A percentile compares a stretch with the other conserved stretches of the same genome.
These are phyloP conservation scores for Microsporum audouinii DNA, from an alignment of 2,329 filamentous ascomycete species.

Conservation along the genomic window DNA sequence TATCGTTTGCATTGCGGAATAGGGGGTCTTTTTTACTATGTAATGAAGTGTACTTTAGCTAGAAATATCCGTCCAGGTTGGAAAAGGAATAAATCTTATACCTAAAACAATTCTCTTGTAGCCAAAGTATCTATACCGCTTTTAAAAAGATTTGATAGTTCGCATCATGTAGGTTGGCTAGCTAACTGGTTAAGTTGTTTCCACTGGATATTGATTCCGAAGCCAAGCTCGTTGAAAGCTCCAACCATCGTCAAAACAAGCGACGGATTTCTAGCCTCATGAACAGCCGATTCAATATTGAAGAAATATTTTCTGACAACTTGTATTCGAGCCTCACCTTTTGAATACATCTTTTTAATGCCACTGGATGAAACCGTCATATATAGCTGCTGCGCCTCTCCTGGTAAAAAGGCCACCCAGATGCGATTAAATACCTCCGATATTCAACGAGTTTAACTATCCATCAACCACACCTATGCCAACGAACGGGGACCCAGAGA, in stretches of 20 bases:
- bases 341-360: not conserved
- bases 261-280: not conserved
- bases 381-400: not conserved
- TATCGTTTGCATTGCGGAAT: not conserved
- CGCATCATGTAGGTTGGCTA: not conserved
- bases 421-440: not conserved
- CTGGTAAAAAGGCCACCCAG: not conserved
- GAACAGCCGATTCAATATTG: not conserved
- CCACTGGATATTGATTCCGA: not conserved
- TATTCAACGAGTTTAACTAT: not conserved
- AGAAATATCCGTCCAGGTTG: not conserved
- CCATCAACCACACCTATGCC: constrained; percentile 25
- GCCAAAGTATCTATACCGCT: not conserved
- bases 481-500: constrained; percentile 26
- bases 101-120: not conserved
- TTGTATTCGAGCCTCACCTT: not conserved
- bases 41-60: constrained; percentile 3
- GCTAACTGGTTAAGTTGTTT: not conserved
- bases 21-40: not conserved
- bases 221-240: not conserved
- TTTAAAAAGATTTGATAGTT: not conserved
- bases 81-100: not conserved
- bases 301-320: not conserved
- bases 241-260: not conserved
- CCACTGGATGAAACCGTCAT: not conserved